A percentile compares a stretch with the other conserved stretches of the same genome.
These are phyloP conservation scores for Prasinococcaceae sp. DNA, from an alignment of 139 green algal genomes.

Conservation along the genomic window DNA sequence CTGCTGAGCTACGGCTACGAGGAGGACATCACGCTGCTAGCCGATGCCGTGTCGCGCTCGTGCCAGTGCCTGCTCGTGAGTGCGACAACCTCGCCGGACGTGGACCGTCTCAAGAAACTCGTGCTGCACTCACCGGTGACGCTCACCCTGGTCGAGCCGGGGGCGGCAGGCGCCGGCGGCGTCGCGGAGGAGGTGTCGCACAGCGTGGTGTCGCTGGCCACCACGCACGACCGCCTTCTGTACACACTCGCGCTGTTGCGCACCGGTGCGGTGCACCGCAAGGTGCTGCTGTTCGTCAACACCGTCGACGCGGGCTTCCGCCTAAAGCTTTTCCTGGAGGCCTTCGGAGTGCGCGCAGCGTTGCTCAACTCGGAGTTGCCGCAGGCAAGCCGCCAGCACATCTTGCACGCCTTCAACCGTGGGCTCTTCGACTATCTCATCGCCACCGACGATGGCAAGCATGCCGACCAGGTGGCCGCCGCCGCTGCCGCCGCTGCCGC, in stretches of 20 bases:
- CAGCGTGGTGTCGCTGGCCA: too few species aligned
- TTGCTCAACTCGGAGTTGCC: constrained; percentile 72
- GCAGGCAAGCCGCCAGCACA: constrained; percentile 65
- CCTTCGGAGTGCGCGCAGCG: constrained; percentile 67
- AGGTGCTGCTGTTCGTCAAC: constrained; percentile 87
- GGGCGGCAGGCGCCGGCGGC: not conserved
- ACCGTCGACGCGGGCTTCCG: constrained; percentile 52
- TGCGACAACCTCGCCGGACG: constrained; percentile 48
- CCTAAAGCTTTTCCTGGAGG: constrained; percentile 83
- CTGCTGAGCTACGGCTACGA: constrained; percentile 84
- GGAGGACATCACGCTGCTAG: constrained; percentile 60
- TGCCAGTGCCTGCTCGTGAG: constrained; percentile 86
- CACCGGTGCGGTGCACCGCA: constrained; percentile 56
- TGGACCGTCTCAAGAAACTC: constrained; percentile 38
- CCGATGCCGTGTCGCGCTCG: constrained; percentile 34
- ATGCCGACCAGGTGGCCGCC: not conserved
- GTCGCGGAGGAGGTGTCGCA: too few species aligned
- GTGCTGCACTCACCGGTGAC: constrained; percentile 77
- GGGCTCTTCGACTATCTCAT: constrained; percentile 88
- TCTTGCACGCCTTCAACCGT: constrained; percentile 70
- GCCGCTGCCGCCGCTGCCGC: not conserved
- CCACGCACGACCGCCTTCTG: constrained; percentile 22
- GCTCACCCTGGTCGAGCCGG: constrained; percentile 48
- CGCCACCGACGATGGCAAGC: constrained; percentile 41
- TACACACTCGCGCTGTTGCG: constrained; percentile 55